Evolutionary conservation across 2,329 filamentous ascomycete species (phyloP).

Genomic region (Fusarium armeniacum): DNA sequence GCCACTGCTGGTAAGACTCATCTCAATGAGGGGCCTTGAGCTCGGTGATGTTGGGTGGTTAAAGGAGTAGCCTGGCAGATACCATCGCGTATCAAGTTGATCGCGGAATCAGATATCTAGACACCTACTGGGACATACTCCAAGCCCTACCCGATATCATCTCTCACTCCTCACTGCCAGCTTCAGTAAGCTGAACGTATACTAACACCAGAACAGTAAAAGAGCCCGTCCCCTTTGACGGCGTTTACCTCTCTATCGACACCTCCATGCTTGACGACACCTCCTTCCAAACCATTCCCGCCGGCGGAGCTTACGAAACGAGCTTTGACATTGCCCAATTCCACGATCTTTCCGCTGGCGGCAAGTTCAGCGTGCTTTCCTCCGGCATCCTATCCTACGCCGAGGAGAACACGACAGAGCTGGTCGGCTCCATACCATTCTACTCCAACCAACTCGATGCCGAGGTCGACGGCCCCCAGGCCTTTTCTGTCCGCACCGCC

Average conservation of each 20-base stretch:
- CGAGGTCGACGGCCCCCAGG: conserved; percentile 68
- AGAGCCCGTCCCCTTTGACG: conserved; percentile 64
- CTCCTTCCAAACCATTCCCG: conserved; percentile 64
- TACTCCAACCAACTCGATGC: conserved; percentile 71
- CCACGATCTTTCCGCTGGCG: conserved; percentile 66
- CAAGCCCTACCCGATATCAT: neutral
- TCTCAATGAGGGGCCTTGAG: neutral
- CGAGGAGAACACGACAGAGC: conserved; percentile 63
- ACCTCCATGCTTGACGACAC: conserved; percentile 61
- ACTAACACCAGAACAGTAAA: conserved; percentile 47
- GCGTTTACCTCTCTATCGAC: conserved; percentile 65
- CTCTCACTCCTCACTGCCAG: neutral
- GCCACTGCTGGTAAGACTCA: conserved; percentile 52
- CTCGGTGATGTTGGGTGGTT: neutral
- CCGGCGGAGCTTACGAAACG: conserved; percentile 65
- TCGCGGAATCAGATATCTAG: neutral
- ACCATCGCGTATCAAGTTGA: neutral
- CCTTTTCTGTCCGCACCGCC: conserved; percentile 63
- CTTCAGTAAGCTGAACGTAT: neutral
- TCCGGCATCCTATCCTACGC: conserved; percentile 70
- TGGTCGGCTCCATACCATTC: conserved; percentile 69
- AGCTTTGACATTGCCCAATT: conserved; percentile 69
- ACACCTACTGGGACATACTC: neutral
- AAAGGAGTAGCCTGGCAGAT: neutral
- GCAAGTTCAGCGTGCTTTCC: conserved; percentile 69